These are phyloP conservation scores for Phaeosphaeriaceae sp. DNA, from an alignment of 2,329 filamentous ascomycete species.

Conservation along the genomic window DNA sequence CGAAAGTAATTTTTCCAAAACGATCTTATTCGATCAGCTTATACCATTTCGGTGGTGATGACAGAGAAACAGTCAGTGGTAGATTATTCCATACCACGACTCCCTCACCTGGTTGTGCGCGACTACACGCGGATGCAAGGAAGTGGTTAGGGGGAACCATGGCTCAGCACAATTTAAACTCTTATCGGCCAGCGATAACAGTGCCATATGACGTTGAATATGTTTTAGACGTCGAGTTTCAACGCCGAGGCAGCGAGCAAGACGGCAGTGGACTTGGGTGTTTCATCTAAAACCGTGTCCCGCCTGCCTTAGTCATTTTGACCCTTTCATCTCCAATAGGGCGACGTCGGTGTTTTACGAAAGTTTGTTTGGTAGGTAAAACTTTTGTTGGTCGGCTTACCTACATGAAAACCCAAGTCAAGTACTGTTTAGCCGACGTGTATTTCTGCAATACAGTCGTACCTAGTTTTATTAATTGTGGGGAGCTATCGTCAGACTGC, in stretches of 20 bases:
- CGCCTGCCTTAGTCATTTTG: conserved; percentile 9
- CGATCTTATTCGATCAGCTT: not conserved
- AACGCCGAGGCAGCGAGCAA: not conserved
- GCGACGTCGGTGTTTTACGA: conserved; percentile 5
- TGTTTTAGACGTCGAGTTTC: too few species aligned
- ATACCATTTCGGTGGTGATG: not conserved
- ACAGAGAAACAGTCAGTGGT: not conserved
- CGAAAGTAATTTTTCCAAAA: not conserved
- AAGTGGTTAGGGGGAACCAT: too few species aligned
- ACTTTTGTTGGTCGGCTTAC: too few species aligned
- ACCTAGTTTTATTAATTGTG: not conserved
- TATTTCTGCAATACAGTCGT: not conserved
- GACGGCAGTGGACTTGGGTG: not conserved
- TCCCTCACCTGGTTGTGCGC: too few species aligned
- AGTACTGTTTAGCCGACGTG: not conserved
- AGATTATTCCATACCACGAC: too few species aligned
- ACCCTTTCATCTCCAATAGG: conserved; percentile 21
- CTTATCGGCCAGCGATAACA: too few species aligned
- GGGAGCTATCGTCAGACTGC: too few species aligned
- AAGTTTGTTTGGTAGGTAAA: not conserved
- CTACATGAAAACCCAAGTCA: too few species aligned
- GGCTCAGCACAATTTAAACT: too few species aligned
- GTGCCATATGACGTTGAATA: too few species aligned
- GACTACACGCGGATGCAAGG: too few species aligned
- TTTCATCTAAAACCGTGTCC: conserved; percentile 22